Percentiles rank a stretch among this genome's conserved stretches.
These are phyloP conservation scores for Neopestalotiopsis rosae DNA, from an alignment of 2,329 filamentous ascomycete genomes.

Conservation along the genomic window DNA sequence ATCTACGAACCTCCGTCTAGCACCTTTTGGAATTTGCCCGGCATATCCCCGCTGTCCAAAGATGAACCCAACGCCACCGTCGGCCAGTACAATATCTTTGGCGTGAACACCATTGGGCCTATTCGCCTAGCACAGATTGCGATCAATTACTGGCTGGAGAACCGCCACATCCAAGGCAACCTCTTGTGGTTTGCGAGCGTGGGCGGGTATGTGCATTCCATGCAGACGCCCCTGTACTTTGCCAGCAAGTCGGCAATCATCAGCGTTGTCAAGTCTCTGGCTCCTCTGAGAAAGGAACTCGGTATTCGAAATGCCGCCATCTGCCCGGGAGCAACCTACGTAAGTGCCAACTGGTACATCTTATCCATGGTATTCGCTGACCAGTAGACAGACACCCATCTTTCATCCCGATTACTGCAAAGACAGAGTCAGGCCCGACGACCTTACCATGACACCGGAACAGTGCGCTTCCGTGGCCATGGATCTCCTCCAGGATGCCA, in stretches of 20 bases:
- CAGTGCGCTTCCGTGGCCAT: conserved; percentile 40
- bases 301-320: conserved; percentile 39
- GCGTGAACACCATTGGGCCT: conserved; percentile 28
- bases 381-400: conserved; percentile 35
- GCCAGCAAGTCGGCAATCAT: conserved; percentile 35
- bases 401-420: conserved; percentile 38
- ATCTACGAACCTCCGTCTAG: conserved; percentile 29
- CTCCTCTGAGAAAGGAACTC: conserved; percentile 34
- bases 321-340: conserved; percentile 38
- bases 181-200: conserved; percentile 35
- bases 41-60: conserved; percentile 22
- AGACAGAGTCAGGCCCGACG: conserved; percentile 31
- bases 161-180: conserved; percentile 29
- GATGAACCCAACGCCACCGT: conserved; percentile 24
- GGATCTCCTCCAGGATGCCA: conserved; percentile 23
- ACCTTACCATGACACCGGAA: conserved; percentile 34
- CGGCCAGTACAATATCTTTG: conserved; percentile 28
- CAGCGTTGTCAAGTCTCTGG: conserved; percentile 30
- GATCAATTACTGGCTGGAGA: conserved; percentile 35
- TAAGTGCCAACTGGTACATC: no score
- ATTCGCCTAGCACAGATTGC: conserved; percentile 32
- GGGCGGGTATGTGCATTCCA: conserved; percentile 33
- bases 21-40: conserved; percentile 29
- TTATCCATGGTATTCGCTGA: no score
- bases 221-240: conserved; percentile 37